Conservation (phyloP, 2,329 filamentous ascomycete genomes). For the Colletotrichum eleusines region DNA sequence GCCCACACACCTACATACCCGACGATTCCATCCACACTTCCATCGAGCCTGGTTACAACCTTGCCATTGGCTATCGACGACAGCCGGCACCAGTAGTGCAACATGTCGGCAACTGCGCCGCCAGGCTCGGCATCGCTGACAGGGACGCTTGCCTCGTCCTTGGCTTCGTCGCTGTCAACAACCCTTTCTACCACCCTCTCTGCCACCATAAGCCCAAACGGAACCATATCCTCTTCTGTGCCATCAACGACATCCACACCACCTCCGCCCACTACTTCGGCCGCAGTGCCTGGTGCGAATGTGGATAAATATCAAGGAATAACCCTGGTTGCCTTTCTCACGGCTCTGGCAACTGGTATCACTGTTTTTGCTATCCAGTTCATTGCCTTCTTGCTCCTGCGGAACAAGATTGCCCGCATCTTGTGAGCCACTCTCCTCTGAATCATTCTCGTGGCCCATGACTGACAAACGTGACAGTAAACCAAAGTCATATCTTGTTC, state of each 20-base stretch:
- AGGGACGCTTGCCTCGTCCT: slow-evolving; percentile 44
- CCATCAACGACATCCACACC: neutral
- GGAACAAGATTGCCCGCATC: slow-evolving; percentile 83
- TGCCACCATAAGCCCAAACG: slow-evolving; percentile 26
- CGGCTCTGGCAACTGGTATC: slow-evolving; percentile 72
- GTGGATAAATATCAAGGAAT: slow-evolving; percentile 53
- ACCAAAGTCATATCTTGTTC: slow-evolving; percentile 87
- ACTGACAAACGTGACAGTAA: slow-evolving; percentile 64
- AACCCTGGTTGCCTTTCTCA: slow-evolving; percentile 69
- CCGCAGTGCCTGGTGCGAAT: neutral
- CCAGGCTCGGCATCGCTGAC: slow-evolving; percentile 41
- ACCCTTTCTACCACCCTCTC: slow-evolving; percentile 20
- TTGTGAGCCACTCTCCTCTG: slow-evolving; percentile 70
- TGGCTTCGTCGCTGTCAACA: slow-evolving; percentile 29
- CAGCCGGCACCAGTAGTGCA: slow-evolving; percentile 8
- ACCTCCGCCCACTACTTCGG: neutral
- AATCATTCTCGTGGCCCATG: slow-evolving; percentile 16
- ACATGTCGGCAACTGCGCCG: slow-evolving; percentile 33
- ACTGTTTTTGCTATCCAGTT: slow-evolving; percentile 74
- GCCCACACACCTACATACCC: neutral
- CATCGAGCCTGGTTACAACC: neutral
- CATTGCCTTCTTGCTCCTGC: slow-evolving; percentile 79
- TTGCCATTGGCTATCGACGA: neutral
- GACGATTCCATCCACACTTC: too few relatives aligned
- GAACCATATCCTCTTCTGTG: slow-evolving; percentile 16